Percentiles rank a stretch among this genome's conserved stretches.
Conservation (phyloP, 2,329 filamentous ascomycete species). For the Claviceps paspali region DNA sequence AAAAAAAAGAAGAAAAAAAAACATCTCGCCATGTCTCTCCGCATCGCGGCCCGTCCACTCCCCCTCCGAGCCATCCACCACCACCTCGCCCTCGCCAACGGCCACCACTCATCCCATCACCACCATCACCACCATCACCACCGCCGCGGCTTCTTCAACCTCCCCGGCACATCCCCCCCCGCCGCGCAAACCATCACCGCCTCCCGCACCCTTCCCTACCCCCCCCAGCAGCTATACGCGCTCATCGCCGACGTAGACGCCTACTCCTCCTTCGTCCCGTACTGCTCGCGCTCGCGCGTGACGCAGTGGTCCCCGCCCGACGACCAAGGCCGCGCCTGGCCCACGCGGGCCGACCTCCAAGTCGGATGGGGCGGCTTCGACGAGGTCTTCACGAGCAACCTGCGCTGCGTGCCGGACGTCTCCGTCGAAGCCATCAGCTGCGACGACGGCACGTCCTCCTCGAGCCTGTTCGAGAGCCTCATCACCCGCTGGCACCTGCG, state of each 20-base stretch:
- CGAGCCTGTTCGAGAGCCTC: constrained; percentile 49
- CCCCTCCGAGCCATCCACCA: neutral
- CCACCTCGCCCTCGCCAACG: neutral
- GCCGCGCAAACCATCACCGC: constrained; percentile 52
- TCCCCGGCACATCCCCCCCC: constrained; percentile 10
- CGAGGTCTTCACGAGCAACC: constrained; percentile 66
- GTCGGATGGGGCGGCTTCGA: constrained; percentile 75
- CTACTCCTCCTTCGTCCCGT: constrained; percentile 82
- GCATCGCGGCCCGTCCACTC: neutral
- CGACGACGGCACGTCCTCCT: constrained; percentile 22
- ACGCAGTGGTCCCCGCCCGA: constrained; percentile 53
- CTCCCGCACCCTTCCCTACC: constrained; percentile 62
- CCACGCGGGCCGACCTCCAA: constrained; percentile 61
- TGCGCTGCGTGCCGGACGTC: constrained; percentile 59
- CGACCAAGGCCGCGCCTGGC: constrained; percentile 38
- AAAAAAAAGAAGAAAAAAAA: neutral
- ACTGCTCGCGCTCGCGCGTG: constrained; percentile 64
- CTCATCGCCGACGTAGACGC: constrained; percentile 79
- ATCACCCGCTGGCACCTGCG: constrained; percentile 54
- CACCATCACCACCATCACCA: no score
- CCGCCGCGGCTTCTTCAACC: constrained; percentile 9
- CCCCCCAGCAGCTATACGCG: constrained; percentile 54
- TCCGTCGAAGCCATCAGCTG: constrained; percentile 69
- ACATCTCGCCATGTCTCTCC: neutral
- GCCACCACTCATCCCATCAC: constrained; percentile 8